These are phyloP conservation scores for Pharus latifolius DNA, from an alignment of 176 grass and related monocot species.

Conservation along the genomic window DNA sequence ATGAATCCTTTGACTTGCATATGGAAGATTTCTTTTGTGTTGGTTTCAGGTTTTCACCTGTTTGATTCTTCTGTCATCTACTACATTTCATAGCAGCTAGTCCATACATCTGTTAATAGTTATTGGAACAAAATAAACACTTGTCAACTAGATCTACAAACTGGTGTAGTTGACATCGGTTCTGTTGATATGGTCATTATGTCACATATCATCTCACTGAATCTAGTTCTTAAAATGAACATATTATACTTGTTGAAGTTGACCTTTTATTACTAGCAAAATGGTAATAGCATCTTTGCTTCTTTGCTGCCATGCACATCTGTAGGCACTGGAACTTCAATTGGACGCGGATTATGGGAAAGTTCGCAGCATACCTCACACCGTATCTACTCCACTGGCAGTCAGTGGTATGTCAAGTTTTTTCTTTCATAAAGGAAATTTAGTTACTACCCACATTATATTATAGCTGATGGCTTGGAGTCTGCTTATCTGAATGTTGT, in stretches of 20 bases:
- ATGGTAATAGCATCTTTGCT: not conserved
- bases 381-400: conserved; percentile 58
- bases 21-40: not conserved
- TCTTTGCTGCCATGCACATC: conserved; percentile 3
- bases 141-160: not conserved
- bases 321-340: conserved; percentile 24
- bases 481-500: conserved; percentile 1
- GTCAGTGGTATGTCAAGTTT: conserved; percentile 63
- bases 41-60: not conserved
- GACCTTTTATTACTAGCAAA: not conserved
- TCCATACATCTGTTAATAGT: not conserved
- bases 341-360: conserved; percentile 56
- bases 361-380: conserved; percentile 65
- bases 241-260: not conserved
- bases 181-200: not conserved
- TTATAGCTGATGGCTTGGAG: not conserved
- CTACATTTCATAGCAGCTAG: not conserved
- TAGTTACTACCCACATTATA: not conserved
- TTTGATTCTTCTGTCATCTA: not conserved
- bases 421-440: conserved; percentile 12
- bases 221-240: not conserved
- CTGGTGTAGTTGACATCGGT: not conserved
- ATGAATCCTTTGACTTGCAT: not conserved
- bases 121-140: not conserved
- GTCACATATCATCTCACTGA: not conserved